Base-by-base conservation (phyloP, 116 monocot genomes). In the Posidonia oceanica region DNA sequence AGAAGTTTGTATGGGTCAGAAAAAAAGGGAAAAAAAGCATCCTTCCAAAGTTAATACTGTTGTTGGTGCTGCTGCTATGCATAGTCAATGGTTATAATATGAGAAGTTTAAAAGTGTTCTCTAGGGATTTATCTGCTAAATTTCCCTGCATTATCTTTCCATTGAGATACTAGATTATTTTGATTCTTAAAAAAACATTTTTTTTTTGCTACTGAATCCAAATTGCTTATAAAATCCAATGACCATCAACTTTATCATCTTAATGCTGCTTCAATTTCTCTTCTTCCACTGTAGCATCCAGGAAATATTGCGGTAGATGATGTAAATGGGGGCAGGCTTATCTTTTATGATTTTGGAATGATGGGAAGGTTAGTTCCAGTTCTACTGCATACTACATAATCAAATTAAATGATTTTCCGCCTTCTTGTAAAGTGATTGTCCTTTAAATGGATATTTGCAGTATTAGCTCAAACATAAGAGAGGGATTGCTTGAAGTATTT, bases 301-400 rank as follows among this genome's bases (percentile, higher is more conserved):
- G 98, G 98, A 75, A 98, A 98, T 84, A 98, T 98, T 75, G 98
- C 98, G 61, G 98, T 90, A 15, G 98, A 98, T 86, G 98, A 98
- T 84, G 78, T 79, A 51, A 98, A 93, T 81, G 98, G 98, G 72
- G 98, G 98, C 39, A 85, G 98, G 77, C 93, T 98, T 39, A 98
- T 98, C 58, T 98, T 98, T 67, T 98, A 98, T 71, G 98, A 98
- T 76, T 98, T 98, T 78, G 98, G 98, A 76, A 98, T 98, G 98
- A 98, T 98, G 98, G 98, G 98, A 84, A 93, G 98, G 98, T 98
- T 52, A 52, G 44, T 44, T 77, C 21, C 17, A 29, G 21, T 22
- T 64, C 3, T 36, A 48, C 7, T 21, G 40, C n/a, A 39, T 52
- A 7, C 51, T 16, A 2, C 53, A 68, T 20, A 22, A 53, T 48